Base-by-base conservation (phyloP, 2,329 filamentous ascomycete species). In the Camillea tinctor region DNA sequence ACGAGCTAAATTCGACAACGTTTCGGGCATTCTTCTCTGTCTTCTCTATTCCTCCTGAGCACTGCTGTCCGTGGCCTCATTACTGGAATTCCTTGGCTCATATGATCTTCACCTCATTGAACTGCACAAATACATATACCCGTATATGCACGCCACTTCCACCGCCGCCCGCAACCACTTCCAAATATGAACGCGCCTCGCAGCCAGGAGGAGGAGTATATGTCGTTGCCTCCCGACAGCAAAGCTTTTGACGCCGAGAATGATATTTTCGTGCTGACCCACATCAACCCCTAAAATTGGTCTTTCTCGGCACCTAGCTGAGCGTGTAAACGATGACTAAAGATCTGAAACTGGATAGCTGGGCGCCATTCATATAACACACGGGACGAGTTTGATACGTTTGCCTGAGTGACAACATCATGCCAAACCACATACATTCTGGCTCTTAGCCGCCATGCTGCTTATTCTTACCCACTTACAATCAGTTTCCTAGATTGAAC, bases 1-100 rank as follows among this genome's bases (percentile, higher is more conserved):
- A 64, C 69, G 65, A 69, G 78, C 77, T 76, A 73, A 74, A 75
- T 75, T 76, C 77, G 77, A 77, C 77, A 75, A 75, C 75, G 74
- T 74, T 78, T 74, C 72, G 79, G 75, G 73, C 73, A 75, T 73
- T 72, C 69, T 73, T 73, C 74, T 72, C 74, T 79, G 74, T 76
- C 72, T 76, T 74, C 73, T 73, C 72, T 71, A 74, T 68, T 70
- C 73, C 63, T 69, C 68, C 68, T 74, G 74, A 74, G 75, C 74
- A 71, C 64, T 76, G 70, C 72, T 73, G 69, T 71, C 66, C 72
- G 69, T 69, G 71, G 67, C 66, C 66, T 67, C 63, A 60, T 64
- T 60, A 50, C 61, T 64, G 59, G 59, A 44, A 66, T 59, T 51
- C 60, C 60, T 62, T 66, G 64, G 68, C 66, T 62, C 60, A 61